These are phyloP conservation scores for Magnusiomyces sp. DNA, from an alignment of 1,139 yeast genomes.

Conservation along the genomic window DNA sequence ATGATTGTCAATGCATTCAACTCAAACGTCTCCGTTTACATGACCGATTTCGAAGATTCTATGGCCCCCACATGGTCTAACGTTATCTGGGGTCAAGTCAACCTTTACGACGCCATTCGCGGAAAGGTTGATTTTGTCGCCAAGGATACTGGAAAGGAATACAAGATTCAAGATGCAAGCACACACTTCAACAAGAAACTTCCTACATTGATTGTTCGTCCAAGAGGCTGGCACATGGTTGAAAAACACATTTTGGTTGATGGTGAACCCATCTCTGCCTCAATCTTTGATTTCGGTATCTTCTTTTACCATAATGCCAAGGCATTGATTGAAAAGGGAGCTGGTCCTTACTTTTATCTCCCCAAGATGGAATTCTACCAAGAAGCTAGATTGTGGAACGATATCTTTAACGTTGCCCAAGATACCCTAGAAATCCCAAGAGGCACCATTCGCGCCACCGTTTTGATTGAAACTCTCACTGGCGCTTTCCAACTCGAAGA, in stretches of 20 bases:
- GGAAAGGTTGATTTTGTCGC: slow-evolving; percentile 43
- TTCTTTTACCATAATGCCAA: slow-evolving; percentile 65
- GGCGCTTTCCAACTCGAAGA: slow-evolving; percentile 77
- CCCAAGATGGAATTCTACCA: slow-evolving; percentile 74
- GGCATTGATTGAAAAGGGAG: slow-evolving; percentile 49
- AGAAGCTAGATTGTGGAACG: slow-evolving; percentile 72
- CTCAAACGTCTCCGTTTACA: slow-evolving; percentile 59
- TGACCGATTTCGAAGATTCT: slow-evolving; percentile 66
- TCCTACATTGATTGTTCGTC: slow-evolving; percentile 71
- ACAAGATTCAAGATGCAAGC: slow-evolving; percentile 38
- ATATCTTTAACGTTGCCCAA: slow-evolving; percentile 58
- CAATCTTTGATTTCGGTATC: slow-evolving; percentile 66
- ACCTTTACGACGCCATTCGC: slow-evolving; percentile 59
- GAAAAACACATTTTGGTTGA: slow-evolving; percentile 66
- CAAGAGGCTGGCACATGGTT: slow-evolving; percentile 76
- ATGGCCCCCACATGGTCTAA: slow-evolving; percentile 87
- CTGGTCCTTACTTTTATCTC: slow-evolving; percentile 65
- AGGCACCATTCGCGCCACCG: slow-evolving; percentile 68
- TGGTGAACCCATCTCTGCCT: slow-evolving; percentile 65
- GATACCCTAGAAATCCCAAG: slow-evolving; percentile 52
- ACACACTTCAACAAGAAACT: slow-evolving; percentile 28
- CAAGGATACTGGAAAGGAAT: slow-evolving; percentile 45
- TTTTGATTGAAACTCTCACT: slow-evolving; percentile 61
- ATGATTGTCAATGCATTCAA: slow-evolving; percentile 69
- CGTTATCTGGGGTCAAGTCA: slow-evolving; percentile 72